Conservation (phyloP, 495 filamentous ascomycete genomes). For the Trichoderma gamsii region DNA sequence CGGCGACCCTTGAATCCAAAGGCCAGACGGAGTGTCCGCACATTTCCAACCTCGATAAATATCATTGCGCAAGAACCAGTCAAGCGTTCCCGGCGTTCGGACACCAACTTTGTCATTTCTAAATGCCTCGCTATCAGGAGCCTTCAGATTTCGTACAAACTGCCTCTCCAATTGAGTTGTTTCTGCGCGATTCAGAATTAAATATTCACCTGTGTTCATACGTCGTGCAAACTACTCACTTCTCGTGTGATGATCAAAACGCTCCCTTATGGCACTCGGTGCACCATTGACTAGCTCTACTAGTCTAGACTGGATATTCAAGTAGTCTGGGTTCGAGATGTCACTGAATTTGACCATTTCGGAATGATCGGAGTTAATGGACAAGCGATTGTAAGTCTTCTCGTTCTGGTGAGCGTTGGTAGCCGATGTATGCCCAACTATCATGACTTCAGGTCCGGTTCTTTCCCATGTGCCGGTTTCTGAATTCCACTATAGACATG, state of each 20-base stretch:
- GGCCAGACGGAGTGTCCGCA: not conserved
- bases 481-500: slow-evolving; percentile 1
- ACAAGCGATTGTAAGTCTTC: not conserved
- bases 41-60: not conserved
- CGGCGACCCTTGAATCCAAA: slow-evolving; percentile 6
- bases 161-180: not conserved
- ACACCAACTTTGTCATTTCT: slow-evolving; percentile 1
- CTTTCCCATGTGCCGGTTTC: slow-evolving; percentile 15
- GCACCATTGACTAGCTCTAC: not conserved
- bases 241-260: not conserved
- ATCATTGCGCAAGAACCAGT: slow-evolving; percentile 14
- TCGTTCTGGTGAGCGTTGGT: not conserved
- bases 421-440: slow-evolving; percentile 14
- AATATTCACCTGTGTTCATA: not conserved
- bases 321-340: slow-evolving; percentile 8
- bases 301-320: not conserved
- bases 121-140: not conserved
- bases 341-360: slow-evolving; percentile 14
- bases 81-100: slow-evolving; percentile 11
- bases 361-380: slow-evolving; percentile 13
- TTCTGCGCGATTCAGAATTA: not conserved
- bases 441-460: slow-evolving; percentile 14
- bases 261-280: not conserved
- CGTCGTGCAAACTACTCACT: not conserved
- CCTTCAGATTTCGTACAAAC: not conserved